These are phyloP conservation scores for Zymoseptoria tritici DNA, from an alignment of 2,329 filamentous ascomycete species.

Conservation along the genomic window DNA sequence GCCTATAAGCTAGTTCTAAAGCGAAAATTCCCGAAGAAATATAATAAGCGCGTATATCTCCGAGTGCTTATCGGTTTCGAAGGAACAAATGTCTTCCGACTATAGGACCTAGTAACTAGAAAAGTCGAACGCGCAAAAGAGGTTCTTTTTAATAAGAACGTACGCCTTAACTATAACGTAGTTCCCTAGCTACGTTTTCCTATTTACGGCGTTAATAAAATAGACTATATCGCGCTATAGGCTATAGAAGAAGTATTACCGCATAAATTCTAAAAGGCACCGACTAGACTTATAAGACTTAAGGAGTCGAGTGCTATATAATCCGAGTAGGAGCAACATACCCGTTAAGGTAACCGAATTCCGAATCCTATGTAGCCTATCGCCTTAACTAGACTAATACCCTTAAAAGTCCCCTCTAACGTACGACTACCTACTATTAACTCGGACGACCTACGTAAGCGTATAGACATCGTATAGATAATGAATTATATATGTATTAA, in stretches of 20 bases:
- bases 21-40: constrained; percentile 1
- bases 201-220: neutral
- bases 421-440: neutral
- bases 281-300: neutral
- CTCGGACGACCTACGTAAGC: too few relatives aligned
- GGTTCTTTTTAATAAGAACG: neutral
- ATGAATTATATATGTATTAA: too few relatives aligned
- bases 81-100: neutral
- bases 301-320: too few relatives aligned
- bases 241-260: neutral
- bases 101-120: neutral
- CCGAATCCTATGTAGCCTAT: neutral
- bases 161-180: neutral
- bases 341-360: neutral
- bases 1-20: constrained; percentile 1
- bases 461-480: too few relatives aligned
- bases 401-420: neutral
- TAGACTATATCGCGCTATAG: neutral
- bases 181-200: neutral
- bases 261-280: neutral
- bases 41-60: neutral
- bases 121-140: constrained; percentile 1
- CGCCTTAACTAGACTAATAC: too few relatives aligned
- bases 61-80: neutral
- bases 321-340: neutral